Conservation (phyloP, 2,329 filamentous ascomycete species). For the Phialophora verrucosa region DNA sequence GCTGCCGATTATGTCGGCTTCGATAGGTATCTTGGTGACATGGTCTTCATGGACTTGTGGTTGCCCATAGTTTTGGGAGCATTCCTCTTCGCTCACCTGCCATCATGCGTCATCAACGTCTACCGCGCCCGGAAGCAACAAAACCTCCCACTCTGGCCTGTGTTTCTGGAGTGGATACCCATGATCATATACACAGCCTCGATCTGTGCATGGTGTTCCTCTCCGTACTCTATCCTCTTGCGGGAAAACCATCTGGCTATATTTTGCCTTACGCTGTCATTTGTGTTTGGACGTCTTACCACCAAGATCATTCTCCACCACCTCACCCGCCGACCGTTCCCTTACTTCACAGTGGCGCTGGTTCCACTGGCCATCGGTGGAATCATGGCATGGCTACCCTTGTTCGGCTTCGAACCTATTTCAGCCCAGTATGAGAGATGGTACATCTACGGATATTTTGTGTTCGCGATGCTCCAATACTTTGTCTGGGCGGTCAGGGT, state of each 20-base stretch:
- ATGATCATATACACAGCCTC: constrained; percentile 80
- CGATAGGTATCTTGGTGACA: constrained; percentile 67
- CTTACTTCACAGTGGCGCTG: constrained; percentile 93
- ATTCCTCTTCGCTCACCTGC: constrained; percentile 76
- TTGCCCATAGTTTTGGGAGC: constrained; percentile 71
- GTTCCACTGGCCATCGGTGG: constrained; percentile 85
- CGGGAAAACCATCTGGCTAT: constrained; percentile 85
- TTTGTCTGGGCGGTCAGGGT: constrained; percentile 92
- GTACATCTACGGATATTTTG: constrained; percentile 84
- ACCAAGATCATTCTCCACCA: constrained; percentile 99
- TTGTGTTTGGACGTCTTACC: constrained; percentile 96
- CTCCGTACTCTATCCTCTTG: constrained; percentile 81
- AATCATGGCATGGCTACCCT: constrained; percentile 79
- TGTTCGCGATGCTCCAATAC: constrained; percentile 84
- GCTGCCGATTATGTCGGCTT: constrained; percentile 73
- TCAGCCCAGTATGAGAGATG: constrained; percentile 71
- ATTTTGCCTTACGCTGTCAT: constrained; percentile 92
- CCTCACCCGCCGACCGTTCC: constrained; percentile 89
- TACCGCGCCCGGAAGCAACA: constrained; percentile 73
- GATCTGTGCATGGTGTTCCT: constrained; percentile 84
- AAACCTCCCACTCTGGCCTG: constrained; percentile 75
- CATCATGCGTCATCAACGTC: constrained; percentile 89
- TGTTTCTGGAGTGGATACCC: constrained; percentile 93
- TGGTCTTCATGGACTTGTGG: constrained; percentile 88
- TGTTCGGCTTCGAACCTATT: constrained; percentile 68